phyloP scores from a whole-genome alignment of 1,284 basidiomycete genomes.

The Ganoderma leucocontextum region DNA sequence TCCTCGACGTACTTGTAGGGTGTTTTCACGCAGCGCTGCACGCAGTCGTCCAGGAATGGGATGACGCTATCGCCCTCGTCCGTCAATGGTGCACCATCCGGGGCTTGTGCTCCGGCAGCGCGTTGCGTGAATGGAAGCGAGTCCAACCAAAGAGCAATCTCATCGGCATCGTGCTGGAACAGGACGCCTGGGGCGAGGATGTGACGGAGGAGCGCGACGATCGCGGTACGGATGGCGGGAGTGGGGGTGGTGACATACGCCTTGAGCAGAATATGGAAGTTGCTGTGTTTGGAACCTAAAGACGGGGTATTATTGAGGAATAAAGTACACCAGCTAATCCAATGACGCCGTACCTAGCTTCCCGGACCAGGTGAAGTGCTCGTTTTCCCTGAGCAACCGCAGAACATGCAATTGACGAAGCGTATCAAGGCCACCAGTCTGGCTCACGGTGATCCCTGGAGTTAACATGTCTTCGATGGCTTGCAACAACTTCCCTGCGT shows the following conservation, averaged over 20 bases:
- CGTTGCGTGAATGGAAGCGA: constrained; percentile 57
- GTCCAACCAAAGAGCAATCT: constrained; percentile 81
- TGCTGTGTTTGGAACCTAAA: constrained; percentile 54
- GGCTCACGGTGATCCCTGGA: constrained; percentile 5
- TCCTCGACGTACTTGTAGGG: constrained; percentile 91
- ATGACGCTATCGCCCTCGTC: constrained; percentile 72
- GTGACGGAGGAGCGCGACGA: constrained; percentile 65
- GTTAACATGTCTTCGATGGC: constrained; percentile 50
- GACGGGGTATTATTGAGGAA: constrained; percentile 15
- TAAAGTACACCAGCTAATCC: not conserved
- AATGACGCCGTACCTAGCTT: constrained; percentile 64
- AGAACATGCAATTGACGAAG: constrained; percentile 84
- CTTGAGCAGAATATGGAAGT: constrained; percentile 74
- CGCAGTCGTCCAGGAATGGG: constrained; percentile 86
- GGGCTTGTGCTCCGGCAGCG: constrained; percentile 46
- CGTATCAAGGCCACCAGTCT: constrained; percentile 57
- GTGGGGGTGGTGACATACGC: constrained; percentile 62
- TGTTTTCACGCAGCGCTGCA: constrained; percentile 84
- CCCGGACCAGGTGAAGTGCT: constrained; percentile 80
- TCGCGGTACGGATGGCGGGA: constrained; percentile 60
- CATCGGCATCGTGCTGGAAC: constrained; percentile 83
- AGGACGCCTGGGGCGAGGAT: constrained; percentile 76
- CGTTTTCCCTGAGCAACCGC: constrained; percentile 73
- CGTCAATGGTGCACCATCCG: constrained; percentile 60
- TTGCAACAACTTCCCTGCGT: constrained; percentile 82